Conservation (phyloP, 148 eudicot genomes). For the Rhododendron williamsianum region DNA sequence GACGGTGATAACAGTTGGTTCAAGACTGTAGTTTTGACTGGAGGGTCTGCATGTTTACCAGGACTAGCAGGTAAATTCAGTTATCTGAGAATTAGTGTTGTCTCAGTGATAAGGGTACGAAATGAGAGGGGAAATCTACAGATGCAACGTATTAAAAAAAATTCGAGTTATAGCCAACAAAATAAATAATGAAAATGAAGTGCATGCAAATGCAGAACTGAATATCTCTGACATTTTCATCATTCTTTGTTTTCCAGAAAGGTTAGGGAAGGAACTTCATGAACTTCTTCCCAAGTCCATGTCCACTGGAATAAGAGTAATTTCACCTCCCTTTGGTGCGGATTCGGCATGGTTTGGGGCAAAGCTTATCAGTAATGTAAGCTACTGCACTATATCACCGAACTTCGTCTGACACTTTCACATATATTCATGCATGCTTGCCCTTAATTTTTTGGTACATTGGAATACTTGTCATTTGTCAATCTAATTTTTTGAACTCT, state of each 20-base stretch:
- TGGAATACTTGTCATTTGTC: neutral
- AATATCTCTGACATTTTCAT: neutral
- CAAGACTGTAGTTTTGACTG: conserved; percentile 82
- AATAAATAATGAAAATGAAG: neutral
- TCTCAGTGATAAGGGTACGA: neutral
- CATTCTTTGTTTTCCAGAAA: conserved; percentile 39
- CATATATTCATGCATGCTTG: neutral
- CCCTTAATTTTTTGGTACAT: neutral
- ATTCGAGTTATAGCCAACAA: neutral
- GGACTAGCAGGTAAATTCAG: conserved; percentile 64
- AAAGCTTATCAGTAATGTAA: conserved; percentile 78
- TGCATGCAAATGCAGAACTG: conserved; percentile 1
- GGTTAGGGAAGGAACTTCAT: conserved; percentile 75
- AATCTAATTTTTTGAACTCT: neutral
- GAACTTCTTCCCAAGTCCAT: conserved; percentile 45
- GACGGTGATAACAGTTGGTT: conserved; percentile 68
- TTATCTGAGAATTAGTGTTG: neutral
- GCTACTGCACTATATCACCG: conserved; percentile 12
- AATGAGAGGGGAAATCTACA: neutral
- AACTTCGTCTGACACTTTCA: neutral
- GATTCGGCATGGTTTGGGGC: conserved; percentile 97
- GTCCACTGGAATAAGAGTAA: conserved; percentile 56
- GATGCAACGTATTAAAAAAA: neutral
- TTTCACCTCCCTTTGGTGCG: conserved; percentile 69
- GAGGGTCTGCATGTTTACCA: conserved; percentile 86